Conservation (phyloP, 2,329 filamentous ascomycete genomes). For the Penicillium crustosum region DNA sequence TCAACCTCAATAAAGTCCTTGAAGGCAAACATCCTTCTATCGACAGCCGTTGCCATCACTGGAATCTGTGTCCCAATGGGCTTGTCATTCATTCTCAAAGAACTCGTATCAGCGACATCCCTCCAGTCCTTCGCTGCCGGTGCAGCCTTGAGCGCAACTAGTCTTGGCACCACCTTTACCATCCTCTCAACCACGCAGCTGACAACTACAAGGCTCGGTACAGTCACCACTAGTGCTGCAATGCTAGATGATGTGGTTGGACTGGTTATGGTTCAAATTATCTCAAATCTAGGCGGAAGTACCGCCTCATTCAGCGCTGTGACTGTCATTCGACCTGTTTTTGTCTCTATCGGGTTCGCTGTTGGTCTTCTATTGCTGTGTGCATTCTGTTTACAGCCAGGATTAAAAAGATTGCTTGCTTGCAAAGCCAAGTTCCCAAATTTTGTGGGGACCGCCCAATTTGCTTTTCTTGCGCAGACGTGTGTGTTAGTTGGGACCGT, state of each 20-base stretch:
- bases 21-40: constrained; percentile 61
- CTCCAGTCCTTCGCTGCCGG: constrained; percentile 71
- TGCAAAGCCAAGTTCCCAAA: constrained; percentile 9
- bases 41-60: constrained; percentile 62
- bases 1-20: constrained; percentile 49
- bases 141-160: constrained; percentile 71
- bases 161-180: constrained; percentile 69
- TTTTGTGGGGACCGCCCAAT: constrained; percentile 15
- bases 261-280: constrained; percentile 73
- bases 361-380: constrained; percentile 32
- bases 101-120: constrained; percentile 50
- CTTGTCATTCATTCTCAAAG: constrained; percentile 61
- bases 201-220: constrained; percentile 56
- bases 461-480: constrained; percentile 47
- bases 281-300: constrained; percentile 61
- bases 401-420: constrained; percentile 8
- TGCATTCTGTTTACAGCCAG: constrained; percentile 18
- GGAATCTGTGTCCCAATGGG: constrained; percentile 65
- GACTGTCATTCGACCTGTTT: constrained; percentile 52
- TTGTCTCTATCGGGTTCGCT: constrained; percentile 47
- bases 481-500: constrained; percentile 49
- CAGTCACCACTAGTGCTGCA: constrained; percentile 54
- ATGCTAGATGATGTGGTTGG: constrained; percentile 45
- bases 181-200: constrained; percentile 62
- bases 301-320: constrained; percentile 35